Evolutionary conservation across 2,329 filamentous ascomycete species (phyloP), one percentile per base, ranked within the genome.

Genomic region (Pseudogymnoascus sp.): DNA sequence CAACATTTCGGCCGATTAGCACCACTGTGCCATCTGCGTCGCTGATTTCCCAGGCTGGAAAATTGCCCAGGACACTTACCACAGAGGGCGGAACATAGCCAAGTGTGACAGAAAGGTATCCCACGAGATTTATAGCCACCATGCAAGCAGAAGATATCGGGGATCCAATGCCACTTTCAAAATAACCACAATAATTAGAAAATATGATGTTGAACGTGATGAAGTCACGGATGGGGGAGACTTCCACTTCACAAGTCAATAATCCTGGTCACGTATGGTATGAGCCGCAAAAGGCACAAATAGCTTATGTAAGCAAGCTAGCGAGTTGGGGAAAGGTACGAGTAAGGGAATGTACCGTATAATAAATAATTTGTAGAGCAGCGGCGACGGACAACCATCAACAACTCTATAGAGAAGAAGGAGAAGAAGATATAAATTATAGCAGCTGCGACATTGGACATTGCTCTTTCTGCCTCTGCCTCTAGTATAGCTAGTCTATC

Each of bases 151-250:
- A 7, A 11, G 14, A 28, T 53, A 16, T 53, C 24, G 2, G 43
- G 7, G 16, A 53, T 31, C 24, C 43, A 28, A 53, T 28, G 43
- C 4, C 14, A n/a, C 43, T 7, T 53, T 53, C 43, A 53, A 53
- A 53, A 28, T 16, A 53, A 53, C 43, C 43, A 16, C 43, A 53
- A 53, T 53, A 53, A 53, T 53, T 53, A 53, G 24, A 53, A 53
- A 53, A 53, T 53, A 53, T 53, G 43, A 28, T 53, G 43, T 31
- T 53, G 24, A 28, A 31, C 14, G 24, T 53, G 43, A 53, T 53
- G 43, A 53, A 53, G 43, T 53, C 43, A 53, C 24, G 43, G 41
- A 46, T 46, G 8, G 43, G 43, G 43, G 43, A 53, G 43, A 53
- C 43, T 22, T 53, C 16, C 24, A 53, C 43, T 14, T 31, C 31